Percentiles rank a stretch among this genome's conserved stretches.
Conservation (phyloP, 2,329 filamentous ascomycete genomes). For the Rutstroemia sp. region DNA sequence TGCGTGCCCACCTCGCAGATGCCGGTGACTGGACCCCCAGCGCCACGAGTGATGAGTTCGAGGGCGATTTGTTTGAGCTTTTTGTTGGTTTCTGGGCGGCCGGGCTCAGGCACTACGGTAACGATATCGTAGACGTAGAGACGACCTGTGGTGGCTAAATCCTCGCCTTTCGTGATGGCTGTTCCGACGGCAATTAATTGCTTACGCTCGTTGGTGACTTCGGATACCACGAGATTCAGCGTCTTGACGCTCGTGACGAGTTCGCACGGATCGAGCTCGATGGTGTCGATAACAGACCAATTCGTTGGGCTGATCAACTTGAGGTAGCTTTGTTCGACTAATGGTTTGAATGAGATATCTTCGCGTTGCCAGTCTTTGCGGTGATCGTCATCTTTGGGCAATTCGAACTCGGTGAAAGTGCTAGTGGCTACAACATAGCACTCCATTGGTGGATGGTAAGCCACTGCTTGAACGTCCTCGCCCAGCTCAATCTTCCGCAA, state of each 20-base stretch:
- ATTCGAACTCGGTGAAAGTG: constrained; percentile 61
- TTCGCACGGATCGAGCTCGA: constrained; percentile 68
- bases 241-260: constrained; percentile 74
- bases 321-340: constrained; percentile 62
- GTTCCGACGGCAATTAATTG: constrained; percentile 81
- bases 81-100: constrained; percentile 74
- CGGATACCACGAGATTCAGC: constrained; percentile 81
- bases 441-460: constrained; percentile 68
- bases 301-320: constrained; percentile 72
- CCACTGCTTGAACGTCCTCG: constrained; percentile 63
- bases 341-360: constrained; percentile 54
- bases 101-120: constrained; percentile 82
- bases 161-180: constrained; percentile 79
- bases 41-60: constrained; percentile 86
- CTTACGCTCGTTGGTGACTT: constrained; percentile 79
- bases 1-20: constrained; percentile 79
- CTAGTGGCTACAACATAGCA: constrained; percentile 74
- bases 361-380: constrained; percentile 71
- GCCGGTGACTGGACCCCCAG: constrained; percentile 83
- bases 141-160: constrained; percentile 75
- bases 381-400: constrained; percentile 82
- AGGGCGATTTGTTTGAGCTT: constrained; percentile 79
- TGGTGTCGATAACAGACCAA: constrained; percentile 70
- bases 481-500: constrained; percentile 64
- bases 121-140: constrained; percentile 91